Conservation (phyloP, 1,284 basidiomycete species). For the Xerocomus minutiporus region DNA sequence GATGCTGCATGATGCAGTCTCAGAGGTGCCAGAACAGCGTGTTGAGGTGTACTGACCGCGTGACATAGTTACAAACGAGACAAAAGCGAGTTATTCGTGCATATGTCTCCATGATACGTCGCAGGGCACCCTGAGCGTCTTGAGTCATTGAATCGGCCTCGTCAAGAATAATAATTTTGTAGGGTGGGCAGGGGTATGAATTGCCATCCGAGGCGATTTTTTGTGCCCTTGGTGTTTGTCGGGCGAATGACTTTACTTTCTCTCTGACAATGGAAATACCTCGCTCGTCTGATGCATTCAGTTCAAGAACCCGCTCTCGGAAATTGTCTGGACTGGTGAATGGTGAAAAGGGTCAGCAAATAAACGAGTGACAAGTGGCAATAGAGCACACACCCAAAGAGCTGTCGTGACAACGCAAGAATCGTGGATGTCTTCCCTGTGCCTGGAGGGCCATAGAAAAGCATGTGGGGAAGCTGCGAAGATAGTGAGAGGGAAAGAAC, state of each 20-base stretch:
- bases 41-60: slow-evolving; percentile 56
- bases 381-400: slow-evolving; percentile 74
- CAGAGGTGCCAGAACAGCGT: slow-evolving; percentile 4
- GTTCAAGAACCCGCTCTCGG: slow-evolving; percentile 87
- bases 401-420: slow-evolving; percentile 87
- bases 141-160: slow-evolving; percentile 99
- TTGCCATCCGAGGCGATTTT: slow-evolving; percentile 73
- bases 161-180: slow-evolving; percentile 98
- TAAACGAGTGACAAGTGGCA: not conserved
- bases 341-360: slow-evolving; percentile 1
- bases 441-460: slow-evolving; percentile 98
- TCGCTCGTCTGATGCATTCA: slow-evolving; percentile 99
- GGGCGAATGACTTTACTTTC: slow-evolving; percentile 98
- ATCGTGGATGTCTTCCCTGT: slow-evolving; percentile 99
- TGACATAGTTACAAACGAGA: slow-evolving; percentile 99
- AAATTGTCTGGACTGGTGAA: slow-evolving; percentile 87
- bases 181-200: slow-evolving; percentile 92
- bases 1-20: slow-evolving; percentile 56
- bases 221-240: slow-evolving; percentile 85
- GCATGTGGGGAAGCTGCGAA: slow-evolving; percentile 92
- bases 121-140: slow-evolving; percentile 92
- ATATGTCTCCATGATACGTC: slow-evolving; percentile 98
- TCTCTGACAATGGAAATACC: slow-evolving; percentile 96
- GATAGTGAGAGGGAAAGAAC: slow-evolving; percentile 7
- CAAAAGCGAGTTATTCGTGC: slow-evolving; percentile 97